Base-by-base conservation (phyloP, 805 yeast species). In the Debaryomyces tyrocola region DNA sequence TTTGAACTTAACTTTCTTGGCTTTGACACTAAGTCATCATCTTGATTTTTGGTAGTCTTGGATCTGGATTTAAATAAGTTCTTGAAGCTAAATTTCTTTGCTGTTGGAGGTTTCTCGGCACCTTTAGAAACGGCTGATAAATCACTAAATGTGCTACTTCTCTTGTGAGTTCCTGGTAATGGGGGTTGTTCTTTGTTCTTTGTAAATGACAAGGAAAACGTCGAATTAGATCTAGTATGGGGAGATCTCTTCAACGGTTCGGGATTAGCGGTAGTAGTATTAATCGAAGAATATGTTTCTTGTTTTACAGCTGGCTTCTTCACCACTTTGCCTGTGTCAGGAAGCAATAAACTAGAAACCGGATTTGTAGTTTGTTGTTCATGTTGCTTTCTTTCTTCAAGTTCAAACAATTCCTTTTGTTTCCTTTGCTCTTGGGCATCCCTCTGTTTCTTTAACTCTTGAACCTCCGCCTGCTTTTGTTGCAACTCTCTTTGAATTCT, bases 51-150 rank as follows among this genome's bases (percentile, higher is more conserved):
- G 6, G 64, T 53, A 44, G 46, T 55, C 46, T 64, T 69, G 2
- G 72, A 63, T 48, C 63, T 70, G 49, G 63, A 62, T 48, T 66
- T 70, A 57, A 73, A 72, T 21, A 73, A 57, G 1, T 69, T 60
- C 40, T 62, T 64, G 57, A 73, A 67, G 37, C 74, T 67, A 48
- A 73, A 73, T 47, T 64, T 64, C 43, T 69, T 48, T 9, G 51
- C 31, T 8, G 44, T 7, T 8, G 40, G 17, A 9, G 33, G 20
- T 20, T 33, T 27, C 15, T 35, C 35, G 15, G 21, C 6, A 14
- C 17, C 34, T 31, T 31, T 31, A 12, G 34, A 31, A 20, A 40
- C n/a, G 18, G 35, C 37, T 4, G 58, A 37, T 20, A 60, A 44
- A 41, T 61, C 62, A 18, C 56, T 52, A 10, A 21, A n/a, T 11